Conservation (phyloP, 768 basidiomycete species). For the Boletus huronensis region DNA sequence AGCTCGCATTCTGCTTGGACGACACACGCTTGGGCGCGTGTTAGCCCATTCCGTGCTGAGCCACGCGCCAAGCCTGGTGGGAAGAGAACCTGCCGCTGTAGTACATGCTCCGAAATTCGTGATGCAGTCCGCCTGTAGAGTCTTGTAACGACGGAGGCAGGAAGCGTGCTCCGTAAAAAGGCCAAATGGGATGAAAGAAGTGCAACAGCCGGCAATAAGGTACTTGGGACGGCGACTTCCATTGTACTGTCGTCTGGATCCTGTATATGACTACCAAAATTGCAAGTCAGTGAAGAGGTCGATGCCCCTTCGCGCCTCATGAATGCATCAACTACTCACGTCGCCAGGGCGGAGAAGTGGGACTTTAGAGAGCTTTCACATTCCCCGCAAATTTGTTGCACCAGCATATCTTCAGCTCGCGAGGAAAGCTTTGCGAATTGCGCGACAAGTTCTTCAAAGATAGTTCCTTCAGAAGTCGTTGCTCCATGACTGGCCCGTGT, state of each 20-base stretch:
- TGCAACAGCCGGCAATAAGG: slow-evolving; percentile 72
- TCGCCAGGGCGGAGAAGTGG: slow-evolving; percentile 57
- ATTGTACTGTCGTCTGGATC: slow-evolving; percentile 10
- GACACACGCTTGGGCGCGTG: slow-evolving; percentile 49
- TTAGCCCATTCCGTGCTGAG: slow-evolving; percentile 17
- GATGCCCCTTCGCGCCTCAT: background rate
- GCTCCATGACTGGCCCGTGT: slow-evolving; percentile 12
- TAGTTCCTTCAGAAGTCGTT: slow-evolving; percentile 52
- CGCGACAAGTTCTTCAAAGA: slow-evolving; percentile 75
- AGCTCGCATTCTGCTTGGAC: slow-evolving; percentile 72
- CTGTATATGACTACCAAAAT: slow-evolving; percentile 9
- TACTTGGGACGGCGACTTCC: slow-evolving; percentile 57
- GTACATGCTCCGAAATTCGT: slow-evolving; percentile 70
- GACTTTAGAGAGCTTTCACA: slow-evolving; percentile 70
- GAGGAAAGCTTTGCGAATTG: slow-evolving; percentile 57
- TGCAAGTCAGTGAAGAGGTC: background rate
- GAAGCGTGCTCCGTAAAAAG: slow-evolving; percentile 62
- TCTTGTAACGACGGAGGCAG: slow-evolving; percentile 49
- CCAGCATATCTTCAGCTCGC: slow-evolving; percentile 86
- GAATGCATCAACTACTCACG: slow-evolving; percentile 31
- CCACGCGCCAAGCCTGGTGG: slow-evolving; percentile 61
- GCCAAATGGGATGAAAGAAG: slow-evolving; percentile 77
- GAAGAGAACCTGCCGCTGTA: slow-evolving; percentile 79
- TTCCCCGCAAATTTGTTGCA: slow-evolving; percentile 79
- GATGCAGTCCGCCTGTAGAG: slow-evolving; percentile 76